phyloP scores from a whole-genome alignment of 345 rosid genomes.

The Eucalyptus cloeziana region DNA sequence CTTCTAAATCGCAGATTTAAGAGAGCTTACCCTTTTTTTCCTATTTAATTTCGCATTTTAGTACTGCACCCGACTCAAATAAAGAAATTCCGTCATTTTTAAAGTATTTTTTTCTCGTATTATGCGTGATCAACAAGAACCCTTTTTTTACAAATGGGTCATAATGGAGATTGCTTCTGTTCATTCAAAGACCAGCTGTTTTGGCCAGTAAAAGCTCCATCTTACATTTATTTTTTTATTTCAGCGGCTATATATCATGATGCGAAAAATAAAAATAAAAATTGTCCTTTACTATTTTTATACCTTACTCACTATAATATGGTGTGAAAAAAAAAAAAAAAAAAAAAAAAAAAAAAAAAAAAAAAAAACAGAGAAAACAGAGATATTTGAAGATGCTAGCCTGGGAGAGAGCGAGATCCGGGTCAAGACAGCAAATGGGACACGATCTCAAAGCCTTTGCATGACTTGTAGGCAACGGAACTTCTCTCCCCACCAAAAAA shows the following conservation, averaged over 20 bases:
- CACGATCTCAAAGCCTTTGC: neutral
- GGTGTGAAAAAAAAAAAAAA: neutral
- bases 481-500: neutral
- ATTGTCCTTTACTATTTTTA: neutral
- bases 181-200: neutral
- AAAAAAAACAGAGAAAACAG: neutral
- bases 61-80: fast-evolving
- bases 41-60: neutral
- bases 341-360: no score
- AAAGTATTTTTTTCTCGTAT: neutral
- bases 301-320: neutral
- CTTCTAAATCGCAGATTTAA: neutral
- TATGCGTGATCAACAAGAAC: neutral
- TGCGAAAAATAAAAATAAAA: neutral
- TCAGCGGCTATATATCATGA: neutral
- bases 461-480: neutral
- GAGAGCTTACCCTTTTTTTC: neutral
- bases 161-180: neutral
- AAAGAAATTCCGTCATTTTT: neutral
- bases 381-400: neutral
- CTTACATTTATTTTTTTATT: neutral
- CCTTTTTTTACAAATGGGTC: neutral
- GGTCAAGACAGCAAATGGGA: neutral
- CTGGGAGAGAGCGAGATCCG: neutral
- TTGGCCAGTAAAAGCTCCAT: neutral